Evolutionary conservation across 371 early-diverging fungal genomes (phyloP).

Genomic region (Lichtheimia ramosa): DNA sequence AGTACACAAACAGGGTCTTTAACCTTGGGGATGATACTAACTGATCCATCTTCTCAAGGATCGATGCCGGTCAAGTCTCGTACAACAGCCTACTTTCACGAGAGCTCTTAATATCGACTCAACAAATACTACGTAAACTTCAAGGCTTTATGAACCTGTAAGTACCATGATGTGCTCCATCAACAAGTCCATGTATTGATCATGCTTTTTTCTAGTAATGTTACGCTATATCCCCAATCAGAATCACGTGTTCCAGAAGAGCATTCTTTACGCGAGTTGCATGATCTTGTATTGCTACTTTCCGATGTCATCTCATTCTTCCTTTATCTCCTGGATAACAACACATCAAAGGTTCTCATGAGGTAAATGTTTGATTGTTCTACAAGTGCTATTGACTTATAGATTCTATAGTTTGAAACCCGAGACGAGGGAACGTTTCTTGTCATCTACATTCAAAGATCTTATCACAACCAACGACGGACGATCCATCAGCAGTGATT

Average conservation of each 20-base stretch:
- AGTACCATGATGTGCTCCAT: not conserved
- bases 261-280: slow-evolving; percentile 56
- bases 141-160: slow-evolving; percentile 25
- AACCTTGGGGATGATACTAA: no score
- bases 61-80: not conserved
- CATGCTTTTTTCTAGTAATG: slow-evolving; percentile 8
- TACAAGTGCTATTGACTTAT: not conserved
- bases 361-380: slow-evolving; percentile 30
- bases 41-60: no score
- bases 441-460: slow-evolving; percentile 56
- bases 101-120: slow-evolving; percentile 10
- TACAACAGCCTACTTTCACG: slow-evolving; percentile 13
- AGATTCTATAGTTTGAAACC: slow-evolving; percentile 29
- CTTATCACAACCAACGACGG: slow-evolving; percentile 61
- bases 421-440: slow-evolving; percentile 37
- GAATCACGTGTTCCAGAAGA: slow-evolving; percentile 22
- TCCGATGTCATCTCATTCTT: slow-evolving; percentile 75
- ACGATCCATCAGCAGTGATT: slow-evolving; percentile 53
- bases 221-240: slow-evolving; percentile 11
- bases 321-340: not conserved
- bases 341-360: slow-evolving; percentile 28
- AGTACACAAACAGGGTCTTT: not conserved
- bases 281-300: slow-evolving; percentile 55
- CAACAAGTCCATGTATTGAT: not conserved
- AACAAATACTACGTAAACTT: slow-evolving; percentile 20